Evolutionary conservation across 2,329 filamentous ascomycete species (phyloP).

Genomic region (Colletotrichum paranaense): DNA sequence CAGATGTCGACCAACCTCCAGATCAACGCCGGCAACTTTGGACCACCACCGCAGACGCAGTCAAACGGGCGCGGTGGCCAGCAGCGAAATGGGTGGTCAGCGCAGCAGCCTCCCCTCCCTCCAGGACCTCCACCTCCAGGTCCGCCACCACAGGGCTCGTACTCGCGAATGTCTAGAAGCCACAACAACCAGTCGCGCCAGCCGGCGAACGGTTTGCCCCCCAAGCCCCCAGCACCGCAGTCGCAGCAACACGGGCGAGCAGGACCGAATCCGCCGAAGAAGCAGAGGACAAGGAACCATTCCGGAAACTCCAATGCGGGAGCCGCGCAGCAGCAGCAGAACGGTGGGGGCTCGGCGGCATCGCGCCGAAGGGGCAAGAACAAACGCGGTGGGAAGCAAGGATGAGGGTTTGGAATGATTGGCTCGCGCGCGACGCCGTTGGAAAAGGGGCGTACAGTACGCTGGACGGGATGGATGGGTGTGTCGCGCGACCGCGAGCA

Average conservation of each 20-base stretch:
- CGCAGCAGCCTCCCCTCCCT: conserved; percentile 51
- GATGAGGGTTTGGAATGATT: conserved; percentile 17
- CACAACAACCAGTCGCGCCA: conserved; percentile 26
- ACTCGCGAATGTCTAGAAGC: conserved; percentile 34
- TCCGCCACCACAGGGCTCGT: conserved; percentile 40
- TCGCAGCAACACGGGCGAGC: conserved; percentile 21
- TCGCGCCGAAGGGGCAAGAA: conserved; percentile 29
- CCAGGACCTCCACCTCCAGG: conserved; percentile 50
- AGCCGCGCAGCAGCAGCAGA: conserved; percentile 9
- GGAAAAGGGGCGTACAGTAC: not conserved
- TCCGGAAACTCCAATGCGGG: conserved; percentile 18
- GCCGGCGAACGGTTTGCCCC: conserved; percentile 17
- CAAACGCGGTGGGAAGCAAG: conserved; percentile 35
- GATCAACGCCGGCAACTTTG: conserved; percentile 38
- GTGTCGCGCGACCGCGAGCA: conserved; percentile 1
- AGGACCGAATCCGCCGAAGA: conserved; percentile 29
- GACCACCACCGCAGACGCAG: conserved; percentile 35
- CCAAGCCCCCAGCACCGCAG: conserved; percentile 32
- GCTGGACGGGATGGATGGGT: not conserved
- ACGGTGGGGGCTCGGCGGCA: conserved; percentile 10
- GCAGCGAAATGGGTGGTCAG: conserved; percentile 33
- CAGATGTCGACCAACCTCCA: conserved; percentile 54
- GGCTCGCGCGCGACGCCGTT: conserved; percentile 16
- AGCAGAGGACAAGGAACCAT: conserved; percentile 23
- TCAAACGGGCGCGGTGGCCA: conserved; percentile 16